These are phyloP conservation scores for Leccinum arenicola DNA, from an alignment of 768 basidiomycete genomes.

Conservation along the genomic window DNA sequence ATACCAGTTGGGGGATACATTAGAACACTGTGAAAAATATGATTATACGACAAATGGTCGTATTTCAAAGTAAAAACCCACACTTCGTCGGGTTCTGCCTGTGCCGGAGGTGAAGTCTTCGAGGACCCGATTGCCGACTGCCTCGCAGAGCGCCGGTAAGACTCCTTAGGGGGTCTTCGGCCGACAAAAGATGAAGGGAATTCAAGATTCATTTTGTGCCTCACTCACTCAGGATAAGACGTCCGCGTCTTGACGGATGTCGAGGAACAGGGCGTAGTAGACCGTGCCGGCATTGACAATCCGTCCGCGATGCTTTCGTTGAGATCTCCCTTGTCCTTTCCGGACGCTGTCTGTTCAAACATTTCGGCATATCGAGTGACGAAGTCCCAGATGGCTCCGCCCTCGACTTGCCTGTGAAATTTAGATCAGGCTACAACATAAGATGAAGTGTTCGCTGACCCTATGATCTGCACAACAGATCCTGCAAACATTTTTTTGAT, in stretches of 20 bases:
- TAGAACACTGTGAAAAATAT: constrained; percentile 51
- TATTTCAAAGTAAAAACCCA: constrained; percentile 24
- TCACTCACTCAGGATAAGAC: constrained; percentile 14
- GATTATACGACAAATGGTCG: constrained; percentile 4
- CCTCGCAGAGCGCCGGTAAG: constrained; percentile 37
- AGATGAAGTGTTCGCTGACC: constrained; percentile 13
- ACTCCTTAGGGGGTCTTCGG: constrained; percentile 13
- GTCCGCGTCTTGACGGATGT: constrained; percentile 15
- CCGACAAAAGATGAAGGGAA: constrained; percentile 1
- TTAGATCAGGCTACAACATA: neutral
- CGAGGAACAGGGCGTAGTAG: constrained; percentile 19
- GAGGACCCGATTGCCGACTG: constrained; percentile 26
- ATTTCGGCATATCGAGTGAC: constrained; percentile 7
- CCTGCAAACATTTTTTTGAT: neutral
- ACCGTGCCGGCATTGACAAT: constrained; percentile 1
- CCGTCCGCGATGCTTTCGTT: neutral
- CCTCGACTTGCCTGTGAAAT: constrained; percentile 12
- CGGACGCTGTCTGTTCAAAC: constrained; percentile 10
- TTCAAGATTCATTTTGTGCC: neutral
- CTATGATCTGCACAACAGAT: neutral
- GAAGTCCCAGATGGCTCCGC: constrained; percentile 15
- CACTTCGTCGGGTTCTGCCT: constrained; percentile 63
- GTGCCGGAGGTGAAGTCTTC: constrained; percentile 15
- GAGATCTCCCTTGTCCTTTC: neutral
- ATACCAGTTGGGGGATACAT: constrained; percentile 69